Percentiles rank a stretch among this genome's conserved stretches.
These are phyloP conservation scores for Lichtheimia ornata DNA, from an alignment of 371 early-diverging fungal genomes.

Conservation along the genomic window DNA sequence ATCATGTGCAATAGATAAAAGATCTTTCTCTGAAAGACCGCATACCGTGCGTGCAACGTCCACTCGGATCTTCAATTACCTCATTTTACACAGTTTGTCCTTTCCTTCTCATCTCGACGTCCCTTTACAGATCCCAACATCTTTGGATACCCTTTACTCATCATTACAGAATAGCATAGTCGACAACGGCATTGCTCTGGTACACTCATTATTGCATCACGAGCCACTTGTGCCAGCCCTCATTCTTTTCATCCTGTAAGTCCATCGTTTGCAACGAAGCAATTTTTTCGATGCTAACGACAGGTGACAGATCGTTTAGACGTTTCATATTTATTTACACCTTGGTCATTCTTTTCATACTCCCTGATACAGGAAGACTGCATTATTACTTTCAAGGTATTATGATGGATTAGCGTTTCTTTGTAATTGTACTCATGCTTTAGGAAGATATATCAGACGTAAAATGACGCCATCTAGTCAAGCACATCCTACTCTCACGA, in stretches of 20 bases:
- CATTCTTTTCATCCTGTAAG: no score
- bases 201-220: neutral
- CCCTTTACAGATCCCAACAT: conserved; percentile 1
- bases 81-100: conserved; percentile 1
- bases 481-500: conserved; percentile 15
- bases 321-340: neutral
- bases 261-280: no score
- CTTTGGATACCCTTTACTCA: neutral
- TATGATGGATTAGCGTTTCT: neutral
- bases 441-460: conserved; percentile 3
- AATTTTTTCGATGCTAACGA: no score
- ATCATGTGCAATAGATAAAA: neutral
- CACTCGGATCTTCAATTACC: conserved; percentile 1
- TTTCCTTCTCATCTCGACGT: conserved; percentile 1
- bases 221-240: no score
- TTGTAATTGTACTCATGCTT: neutral
- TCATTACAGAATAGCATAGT: neutral
- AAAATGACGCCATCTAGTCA: conserved; percentile 24
- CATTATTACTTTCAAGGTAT: neutral
- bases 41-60: no score
- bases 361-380: no score
- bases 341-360: neutral
- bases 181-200: neutral
- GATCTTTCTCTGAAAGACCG: no score
- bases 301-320: neutral